Evolutionary conservation across 768 basidiomycete genomes (phyloP).

Genomic region (Leucosporidium yakuticum): DNA sequence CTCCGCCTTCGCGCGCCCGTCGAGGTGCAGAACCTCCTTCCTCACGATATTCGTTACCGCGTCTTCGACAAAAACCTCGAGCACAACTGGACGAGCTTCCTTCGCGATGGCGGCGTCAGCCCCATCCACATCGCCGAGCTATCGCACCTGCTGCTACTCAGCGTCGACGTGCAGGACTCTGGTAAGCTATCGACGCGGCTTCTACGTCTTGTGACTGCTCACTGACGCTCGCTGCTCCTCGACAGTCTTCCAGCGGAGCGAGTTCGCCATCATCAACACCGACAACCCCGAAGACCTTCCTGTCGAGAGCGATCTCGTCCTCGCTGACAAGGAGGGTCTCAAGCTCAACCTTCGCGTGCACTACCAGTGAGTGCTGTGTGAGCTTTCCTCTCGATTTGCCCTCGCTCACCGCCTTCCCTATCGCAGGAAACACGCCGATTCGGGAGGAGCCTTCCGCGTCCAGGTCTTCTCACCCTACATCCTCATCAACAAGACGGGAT

Average conservation of each 20-base stretch:
- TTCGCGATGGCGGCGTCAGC: conserved; percentile 87
- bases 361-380: conserved; percentile 62
- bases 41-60: conserved; percentile 90
- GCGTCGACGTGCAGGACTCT: conserved; percentile 80
- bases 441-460: conserved; percentile 92
- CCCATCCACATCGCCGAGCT: conserved; percentile 94
- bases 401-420: neutral
- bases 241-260: conserved; percentile 81
- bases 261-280: conserved; percentile 95
- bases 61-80: conserved; percentile 93
- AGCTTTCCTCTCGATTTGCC: neutral
- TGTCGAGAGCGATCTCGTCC: conserved; percentile 62
- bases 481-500: conserved; percentile 83
- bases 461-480: conserved; percentile 89
- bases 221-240: neutral
- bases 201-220: too few species aligned
- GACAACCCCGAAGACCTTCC: conserved; percentile 86
- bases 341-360: conserved; percentile 78
- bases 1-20: conserved; percentile 85
- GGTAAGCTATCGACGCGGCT: conserved; percentile 51
- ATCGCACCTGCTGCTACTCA: conserved; percentile 78
- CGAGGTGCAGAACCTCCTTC: conserved; percentile 89
- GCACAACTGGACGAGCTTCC: conserved; percentile 89
- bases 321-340: conserved; percentile 66
- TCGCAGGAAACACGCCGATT: conserved; percentile 67